These are phyloP conservation scores for Magnolia officinalis DNA, from an alignment of 164 flowering plant genomes.

Conservation along the genomic window DNA sequence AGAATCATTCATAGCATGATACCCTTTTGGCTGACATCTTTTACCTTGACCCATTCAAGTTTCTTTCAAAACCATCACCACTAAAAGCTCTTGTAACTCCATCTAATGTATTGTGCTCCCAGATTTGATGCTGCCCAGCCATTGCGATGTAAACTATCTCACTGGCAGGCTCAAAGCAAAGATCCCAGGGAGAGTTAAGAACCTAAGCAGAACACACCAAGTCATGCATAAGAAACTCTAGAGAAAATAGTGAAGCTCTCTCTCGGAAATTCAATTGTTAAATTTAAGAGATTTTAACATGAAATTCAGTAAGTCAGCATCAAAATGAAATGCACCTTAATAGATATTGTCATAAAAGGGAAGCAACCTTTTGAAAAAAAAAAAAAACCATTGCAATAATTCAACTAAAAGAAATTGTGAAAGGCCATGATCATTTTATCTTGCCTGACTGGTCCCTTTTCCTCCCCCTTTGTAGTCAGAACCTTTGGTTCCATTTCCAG, in stretches of 20 bases:
- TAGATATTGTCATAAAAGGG: background rate
- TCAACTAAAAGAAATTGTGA: background rate
- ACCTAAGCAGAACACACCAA: slow-evolving; percentile 38
- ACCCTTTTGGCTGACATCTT: background rate
- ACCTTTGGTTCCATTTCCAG: slow-evolving; percentile 97
- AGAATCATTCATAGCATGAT: background rate
- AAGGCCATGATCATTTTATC: slow-evolving; percentile 11
- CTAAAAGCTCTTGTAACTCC: slow-evolving; percentile 82
- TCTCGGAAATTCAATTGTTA: background rate
- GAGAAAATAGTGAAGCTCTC: background rate
- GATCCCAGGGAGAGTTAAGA: slow-evolving; percentile 99
- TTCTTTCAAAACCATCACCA: slow-evolving; percentile 95
- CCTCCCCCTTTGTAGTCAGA: slow-evolving; percentile 85
- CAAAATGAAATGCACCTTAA: background rate
- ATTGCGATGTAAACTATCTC: slow-evolving; percentile 87
- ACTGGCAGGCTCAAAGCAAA: slow-evolving; percentile 64
- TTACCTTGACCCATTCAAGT: slow-evolving; percentile 90
- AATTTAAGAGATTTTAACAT: slow-evolving; percentile 5
- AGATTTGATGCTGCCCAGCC: slow-evolving; percentile 99
- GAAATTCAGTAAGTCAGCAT: background rate
- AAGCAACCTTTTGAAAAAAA: background rate
- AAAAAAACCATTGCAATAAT: background rate
- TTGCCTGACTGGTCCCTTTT: slow-evolving; percentile 73
- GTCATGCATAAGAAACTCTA: background rate
- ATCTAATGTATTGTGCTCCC: slow-evolving; percentile 70